Evolutionary conservation across 1,284 basidiomycete genomes (phyloP).

Genomic region (Gastroboletus turbinatus): DNA sequence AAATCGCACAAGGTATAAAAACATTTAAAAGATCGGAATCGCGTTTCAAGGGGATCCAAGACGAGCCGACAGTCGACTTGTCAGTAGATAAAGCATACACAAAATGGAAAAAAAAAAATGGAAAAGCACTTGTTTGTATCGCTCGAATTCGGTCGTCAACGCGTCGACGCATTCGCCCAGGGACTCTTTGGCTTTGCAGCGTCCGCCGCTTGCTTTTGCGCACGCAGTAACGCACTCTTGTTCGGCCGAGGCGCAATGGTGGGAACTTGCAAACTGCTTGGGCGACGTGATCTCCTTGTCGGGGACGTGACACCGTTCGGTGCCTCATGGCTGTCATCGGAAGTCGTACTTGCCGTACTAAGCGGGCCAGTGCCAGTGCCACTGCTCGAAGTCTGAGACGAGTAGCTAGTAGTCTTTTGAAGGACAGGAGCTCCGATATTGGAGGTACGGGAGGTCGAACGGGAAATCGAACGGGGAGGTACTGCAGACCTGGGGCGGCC

Average conservation of each 20-base stretch:
- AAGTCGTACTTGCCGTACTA: conserved; percentile 27
- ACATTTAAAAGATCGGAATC: conserved; percentile 20
- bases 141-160: conserved; percentile 14
- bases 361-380: conserved; percentile 29
- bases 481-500: conserved; percentile 22
- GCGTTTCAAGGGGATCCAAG: conserved; percentile 14
- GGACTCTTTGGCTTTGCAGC: conserved; percentile 34
- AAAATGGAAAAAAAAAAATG: background rate
- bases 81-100: conserved; percentile 23
- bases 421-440: conserved; percentile 1
- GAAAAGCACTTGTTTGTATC: background rate
- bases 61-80: conserved; percentile 1
- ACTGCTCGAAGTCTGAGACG: conserved; percentile 32
- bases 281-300: conserved; percentile 39
- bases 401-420: conserved; percentile 21
- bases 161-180: conserved; percentile 33
- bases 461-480: conserved; percentile 27
- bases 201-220: conserved; percentile 47
- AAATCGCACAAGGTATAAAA: conserved; percentile 21
- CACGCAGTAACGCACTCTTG: conserved; percentile 69
- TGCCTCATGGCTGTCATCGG: conserved; percentile 19
- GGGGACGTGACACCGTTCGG: conserved; percentile 21
- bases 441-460: conserved; percentile 28
- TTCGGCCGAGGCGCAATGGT: conserved; percentile 68
- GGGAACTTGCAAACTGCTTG: conserved; percentile 56